These are phyloP conservation scores for Boletales sp. DNA, from an alignment of 768 basidiomycete species.

Conservation along the genomic window DNA sequence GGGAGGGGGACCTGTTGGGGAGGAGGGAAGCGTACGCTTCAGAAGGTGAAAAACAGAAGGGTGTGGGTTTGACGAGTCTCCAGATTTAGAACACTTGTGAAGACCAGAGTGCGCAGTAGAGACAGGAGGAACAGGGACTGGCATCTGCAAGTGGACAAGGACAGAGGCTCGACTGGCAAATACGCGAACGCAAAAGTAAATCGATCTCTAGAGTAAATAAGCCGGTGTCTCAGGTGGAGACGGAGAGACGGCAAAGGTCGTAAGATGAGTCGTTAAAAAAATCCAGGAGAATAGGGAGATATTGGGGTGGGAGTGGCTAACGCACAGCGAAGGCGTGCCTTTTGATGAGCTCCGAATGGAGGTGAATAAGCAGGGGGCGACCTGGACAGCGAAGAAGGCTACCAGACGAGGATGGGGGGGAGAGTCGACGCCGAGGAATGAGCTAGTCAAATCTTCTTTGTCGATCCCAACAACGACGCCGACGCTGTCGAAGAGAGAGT, in stretches of 20 bases:
- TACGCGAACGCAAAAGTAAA: slow-evolving; percentile 43
- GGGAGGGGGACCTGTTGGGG: slow-evolving; percentile 58
- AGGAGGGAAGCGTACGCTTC: slow-evolving; percentile 56
- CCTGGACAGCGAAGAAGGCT: slow-evolving; percentile 16
- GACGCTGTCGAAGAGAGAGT: slow-evolving; percentile 38
- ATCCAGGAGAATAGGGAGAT: slow-evolving; percentile 22
- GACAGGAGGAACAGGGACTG: slow-evolving; percentile 75
- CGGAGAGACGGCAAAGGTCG: slow-evolving; percentile 46
- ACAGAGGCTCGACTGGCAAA: slow-evolving; percentile 39
- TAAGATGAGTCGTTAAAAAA: slow-evolving; percentile 65
- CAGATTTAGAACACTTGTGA: slow-evolving; percentile 53
- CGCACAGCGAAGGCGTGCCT: slow-evolving; percentile 95
- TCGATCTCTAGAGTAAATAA: slow-evolving; percentile 39
- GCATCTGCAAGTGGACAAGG: slow-evolving; percentile 63
- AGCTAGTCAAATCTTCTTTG: slow-evolving; percentile 26
- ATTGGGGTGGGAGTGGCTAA: slow-evolving; percentile 52
- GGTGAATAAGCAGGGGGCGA: slow-evolving; percentile 22
- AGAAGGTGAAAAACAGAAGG: slow-evolving; percentile 50
- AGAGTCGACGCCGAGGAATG: slow-evolving; percentile 24
- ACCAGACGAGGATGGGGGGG: slow-evolving; percentile 4
- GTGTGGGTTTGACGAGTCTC: slow-evolving; percentile 33
- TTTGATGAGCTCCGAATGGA: slow-evolving; percentile 46
- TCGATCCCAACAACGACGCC: slow-evolving; percentile 41
- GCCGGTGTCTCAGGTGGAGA: slow-evolving; percentile 38
- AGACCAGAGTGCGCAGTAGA: slow-evolving; percentile 61